Percentiles rank a stretch among this genome's conserved stretches.
phyloP scores from a whole-genome alignment of 768 basidiomycete species.

The Porphyrellus cyaneotinctus region DNA sequence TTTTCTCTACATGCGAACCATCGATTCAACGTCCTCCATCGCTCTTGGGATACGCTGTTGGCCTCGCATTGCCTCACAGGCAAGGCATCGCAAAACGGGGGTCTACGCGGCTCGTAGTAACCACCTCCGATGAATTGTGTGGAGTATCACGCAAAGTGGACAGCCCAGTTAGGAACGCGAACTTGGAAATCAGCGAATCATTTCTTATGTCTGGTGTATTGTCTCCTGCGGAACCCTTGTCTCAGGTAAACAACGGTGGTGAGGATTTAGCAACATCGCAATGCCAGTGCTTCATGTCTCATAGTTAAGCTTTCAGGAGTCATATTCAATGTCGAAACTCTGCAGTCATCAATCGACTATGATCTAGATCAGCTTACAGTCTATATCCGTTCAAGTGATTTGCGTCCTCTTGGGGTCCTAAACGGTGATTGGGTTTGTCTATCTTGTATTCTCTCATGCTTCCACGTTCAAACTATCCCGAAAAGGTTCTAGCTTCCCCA shows the following conservation, averaged over 20 bases:
- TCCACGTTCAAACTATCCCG: not conserved
- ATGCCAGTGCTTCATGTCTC: not conserved
- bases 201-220: slow-evolving; percentile 60
- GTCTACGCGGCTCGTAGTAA: slow-evolving; percentile 51
- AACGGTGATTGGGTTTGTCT: slow-evolving; percentile 73
- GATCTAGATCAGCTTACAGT: slow-evolving; percentile 51
- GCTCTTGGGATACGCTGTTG: slow-evolving; percentile 43
- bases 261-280: not conserved
- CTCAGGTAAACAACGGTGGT: slow-evolving; percentile 7
- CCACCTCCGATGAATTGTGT: slow-evolving; percentile 27
- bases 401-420: slow-evolving; percentile 62
- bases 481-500: slow-evolving; percentile 51
- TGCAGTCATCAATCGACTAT: slow-evolving; percentile 32
- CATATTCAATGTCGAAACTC: slow-evolving; percentile 28
- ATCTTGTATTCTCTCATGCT: not conserved
- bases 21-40: slow-evolving; percentile 8
- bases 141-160: slow-evolving; percentile 4
- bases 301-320: slow-evolving; percentile 5
- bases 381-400: slow-evolving; percentile 59
- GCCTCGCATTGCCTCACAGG: slow-evolving; percentile 65
- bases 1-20: slow-evolving; percentile 17
- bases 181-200: slow-evolving; percentile 66
- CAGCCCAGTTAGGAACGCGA: slow-evolving; percentile 30
- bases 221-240: slow-evolving; percentile 15
- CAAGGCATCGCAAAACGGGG: slow-evolving; percentile 58